These are phyloP conservation scores for Saccharomyces jurei DNA, from an alignment of 805 yeast genomes.

Conservation along the genomic window DNA sequence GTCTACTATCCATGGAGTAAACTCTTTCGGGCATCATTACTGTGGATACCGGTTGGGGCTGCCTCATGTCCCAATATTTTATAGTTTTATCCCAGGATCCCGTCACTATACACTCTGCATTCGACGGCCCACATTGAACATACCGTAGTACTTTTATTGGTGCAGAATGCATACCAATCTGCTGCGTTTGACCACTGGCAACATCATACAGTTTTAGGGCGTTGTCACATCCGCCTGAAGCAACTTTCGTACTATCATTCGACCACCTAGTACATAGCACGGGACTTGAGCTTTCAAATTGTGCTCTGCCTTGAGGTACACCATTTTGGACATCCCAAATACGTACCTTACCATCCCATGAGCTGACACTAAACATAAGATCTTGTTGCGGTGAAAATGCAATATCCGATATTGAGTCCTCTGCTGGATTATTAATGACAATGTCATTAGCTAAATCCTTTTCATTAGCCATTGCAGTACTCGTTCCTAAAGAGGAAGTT, in stretches of 20 bases:
- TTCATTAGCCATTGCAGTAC: constrained; percentile 26
- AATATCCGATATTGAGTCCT: constrained; percentile 78
- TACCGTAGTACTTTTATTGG: constrained; percentile 67
- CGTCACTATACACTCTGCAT: constrained; percentile 69
- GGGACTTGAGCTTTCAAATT: constrained; percentile 85
- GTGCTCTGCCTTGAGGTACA: constrained; percentile 76
- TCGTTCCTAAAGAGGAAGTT: constrained; percentile 9
- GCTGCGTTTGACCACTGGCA: constrained; percentile 71
- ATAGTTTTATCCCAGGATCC: constrained; percentile 97
- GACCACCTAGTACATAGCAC: constrained; percentile 79
- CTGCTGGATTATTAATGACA: constrained; percentile 72
- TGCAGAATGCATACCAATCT: constrained; percentile 79
- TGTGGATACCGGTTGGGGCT: constrained; percentile 73
- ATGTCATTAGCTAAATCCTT: constrained; percentile 55
- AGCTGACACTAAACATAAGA: constrained; percentile 60
- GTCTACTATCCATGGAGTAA: constrained; percentile 77
- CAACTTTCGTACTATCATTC: constrained; percentile 76
- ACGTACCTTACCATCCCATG: constrained; percentile 94
- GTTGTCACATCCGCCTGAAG: constrained; percentile 87
- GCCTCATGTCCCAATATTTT: constrained; percentile 90
- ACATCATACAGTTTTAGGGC: constrained; percentile 78
- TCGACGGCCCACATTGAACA: constrained; percentile 79
- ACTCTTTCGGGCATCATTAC: constrained; percentile 83
- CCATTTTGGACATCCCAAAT: constrained; percentile 83
- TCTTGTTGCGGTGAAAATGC: constrained; percentile 85